Evolutionary conservation across 78 protist genomes (phyloP).

Genomic region (Cavenderia fasciculata): DNA sequence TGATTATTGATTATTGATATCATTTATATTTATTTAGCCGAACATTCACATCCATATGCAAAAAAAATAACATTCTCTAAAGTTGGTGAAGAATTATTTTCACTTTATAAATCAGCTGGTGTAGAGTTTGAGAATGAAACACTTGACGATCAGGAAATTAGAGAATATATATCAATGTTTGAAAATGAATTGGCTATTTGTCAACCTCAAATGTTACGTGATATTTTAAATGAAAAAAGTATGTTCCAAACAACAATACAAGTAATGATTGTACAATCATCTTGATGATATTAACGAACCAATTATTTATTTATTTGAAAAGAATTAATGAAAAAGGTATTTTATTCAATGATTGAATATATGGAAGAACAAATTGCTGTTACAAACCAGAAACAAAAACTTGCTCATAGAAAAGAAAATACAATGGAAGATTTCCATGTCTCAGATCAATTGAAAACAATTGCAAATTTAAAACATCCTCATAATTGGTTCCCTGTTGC

Average conservation of each 20-base stretch:
- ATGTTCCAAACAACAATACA: not conserved
- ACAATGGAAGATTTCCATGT: not conserved
- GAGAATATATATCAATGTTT: not conserved
- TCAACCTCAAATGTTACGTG: constrained; percentile 1
- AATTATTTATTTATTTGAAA: not conserved
- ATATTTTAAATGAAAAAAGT: not conserved
- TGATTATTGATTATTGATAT: too few relatives aligned
- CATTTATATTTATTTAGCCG: too few relatives aligned
- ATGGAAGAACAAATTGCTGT: not conserved
- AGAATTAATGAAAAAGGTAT: not conserved
- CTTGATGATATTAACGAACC: not conserved
- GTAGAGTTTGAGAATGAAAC: too few relatives aligned
- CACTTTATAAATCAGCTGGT: too few relatives aligned
- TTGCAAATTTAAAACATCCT: constrained; percentile 48
- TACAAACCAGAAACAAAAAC: not conserved
- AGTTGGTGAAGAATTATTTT: too few relatives aligned
- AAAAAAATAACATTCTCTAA: too few relatives aligned
- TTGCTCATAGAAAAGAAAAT: not conserved
- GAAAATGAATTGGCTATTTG: constrained; percentile 42
- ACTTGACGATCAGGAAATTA: not conserved
- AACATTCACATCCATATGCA: too few relatives aligned
- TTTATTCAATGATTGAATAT: not conserved
- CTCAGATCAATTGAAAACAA: not conserved
- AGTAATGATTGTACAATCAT: not conserved
- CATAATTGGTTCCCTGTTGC: constrained; percentile 72